Conservation (phyloP, 2,329 filamentous ascomycete genomes). For the Fusarium piperis region DNA sequence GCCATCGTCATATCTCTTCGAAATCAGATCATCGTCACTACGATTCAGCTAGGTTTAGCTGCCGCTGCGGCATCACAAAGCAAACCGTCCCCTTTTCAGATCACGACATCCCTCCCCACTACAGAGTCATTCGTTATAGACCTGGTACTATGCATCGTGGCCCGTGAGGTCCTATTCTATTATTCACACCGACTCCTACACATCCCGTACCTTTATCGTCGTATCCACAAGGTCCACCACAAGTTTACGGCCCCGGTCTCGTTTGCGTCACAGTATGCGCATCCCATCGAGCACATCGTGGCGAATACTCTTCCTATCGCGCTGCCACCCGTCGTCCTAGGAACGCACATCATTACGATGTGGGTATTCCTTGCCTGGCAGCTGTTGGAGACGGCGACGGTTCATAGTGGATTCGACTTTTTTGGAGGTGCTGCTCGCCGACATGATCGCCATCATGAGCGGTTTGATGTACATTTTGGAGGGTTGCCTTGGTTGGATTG, state of each 20-base stretch:
- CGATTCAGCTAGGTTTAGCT: conserved; percentile 42
- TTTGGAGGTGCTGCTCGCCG: conserved; percentile 56
- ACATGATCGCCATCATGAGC: conserved; percentile 68
- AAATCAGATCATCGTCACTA: conserved; percentile 57
- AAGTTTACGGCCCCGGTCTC: conserved; percentile 65
- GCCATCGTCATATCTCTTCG: conserved; percentile 56
- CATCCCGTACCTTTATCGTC: conserved; percentile 56
- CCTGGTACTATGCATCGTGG: conserved; percentile 51
- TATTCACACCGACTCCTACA: conserved; percentile 65
- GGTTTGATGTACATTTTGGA: conserved; percentile 64
- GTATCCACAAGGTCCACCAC: conserved; percentile 67
- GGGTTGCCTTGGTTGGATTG: conserved; percentile 63
- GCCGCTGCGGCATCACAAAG: conserved; percentile 12
- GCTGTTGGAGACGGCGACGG: conserved; percentile 62
- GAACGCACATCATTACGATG: conserved; percentile 61
- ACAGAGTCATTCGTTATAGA: conserved; percentile 50
- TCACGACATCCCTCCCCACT: conserved; percentile 51
- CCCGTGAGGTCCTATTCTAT: conserved; percentile 65
- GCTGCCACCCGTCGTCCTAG: conserved; percentile 57
- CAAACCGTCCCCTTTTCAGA: conserved; percentile 48
- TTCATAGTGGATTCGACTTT: conserved; percentile 68
- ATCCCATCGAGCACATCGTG: conserved; percentile 65
- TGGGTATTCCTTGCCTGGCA: conserved; percentile 60
- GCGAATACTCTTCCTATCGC: conserved; percentile 63
- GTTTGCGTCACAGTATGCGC: conserved; percentile 65